Conservation (phyloP, 2,329 filamentous ascomycete genomes). For the Colletotrichum lupini region DNA sequence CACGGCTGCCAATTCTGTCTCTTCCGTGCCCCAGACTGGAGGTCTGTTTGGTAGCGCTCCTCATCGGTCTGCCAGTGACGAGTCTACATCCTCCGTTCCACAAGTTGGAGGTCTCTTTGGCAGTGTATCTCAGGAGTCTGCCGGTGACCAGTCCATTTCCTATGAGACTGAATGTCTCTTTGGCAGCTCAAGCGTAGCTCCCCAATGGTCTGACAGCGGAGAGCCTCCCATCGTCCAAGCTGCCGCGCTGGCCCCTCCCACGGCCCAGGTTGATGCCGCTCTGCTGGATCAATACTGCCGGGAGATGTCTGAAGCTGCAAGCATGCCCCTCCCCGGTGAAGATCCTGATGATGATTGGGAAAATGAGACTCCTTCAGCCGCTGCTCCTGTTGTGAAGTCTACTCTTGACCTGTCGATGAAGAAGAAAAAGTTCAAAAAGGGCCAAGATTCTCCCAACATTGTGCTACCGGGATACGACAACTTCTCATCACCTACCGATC, state of each 20-base stretch:
- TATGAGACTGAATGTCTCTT: not conserved
- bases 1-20: not conserved
- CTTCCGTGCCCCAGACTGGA: not conserved
- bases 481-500: slow-evolving; percentile 28
- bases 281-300: slow-evolving; percentile 84
- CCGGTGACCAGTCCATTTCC: too few relatives aligned
- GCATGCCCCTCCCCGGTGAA: slow-evolving; percentile 90
- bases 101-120: too few relatives aligned
- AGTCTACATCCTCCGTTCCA: too few relatives aligned
- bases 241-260: slow-evolving; percentile 88
- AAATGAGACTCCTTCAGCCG: not conserved
- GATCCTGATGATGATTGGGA: not conserved
- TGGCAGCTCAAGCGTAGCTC: not conserved
- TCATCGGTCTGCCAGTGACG: too few relatives aligned
- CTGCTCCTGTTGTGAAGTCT: not conserved
- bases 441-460: slow-evolving; percentile 10
- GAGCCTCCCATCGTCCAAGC: not conserved
- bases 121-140: too few relatives aligned
- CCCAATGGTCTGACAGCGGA: not conserved
- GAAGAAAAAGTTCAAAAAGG: not conserved
- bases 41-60: not conserved
- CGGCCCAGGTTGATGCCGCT: slow-evolving; percentile 86
- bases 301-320: slow-evolving; percentile 86
- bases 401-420: not conserved
- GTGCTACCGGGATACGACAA: too few relatives aligned